phyloP scores from a whole-genome alignment of 768 basidiomycete genomes.

The Mycena metata region DNA sequence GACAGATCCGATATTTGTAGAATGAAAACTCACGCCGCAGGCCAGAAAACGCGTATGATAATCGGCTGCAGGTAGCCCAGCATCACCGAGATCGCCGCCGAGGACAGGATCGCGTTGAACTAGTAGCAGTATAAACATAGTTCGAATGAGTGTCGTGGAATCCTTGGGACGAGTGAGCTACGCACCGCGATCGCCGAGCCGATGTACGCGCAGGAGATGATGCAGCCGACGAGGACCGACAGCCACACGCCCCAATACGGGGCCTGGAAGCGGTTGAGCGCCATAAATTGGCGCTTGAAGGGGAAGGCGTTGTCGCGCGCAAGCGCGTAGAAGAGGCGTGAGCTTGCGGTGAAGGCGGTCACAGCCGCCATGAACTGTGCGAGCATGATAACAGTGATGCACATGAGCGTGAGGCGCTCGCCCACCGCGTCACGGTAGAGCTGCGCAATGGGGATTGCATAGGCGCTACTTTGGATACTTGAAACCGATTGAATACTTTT shows the following conservation, averaged over 20 bases:
- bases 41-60: conserved; percentile 71
- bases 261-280: conserved; percentile 65
- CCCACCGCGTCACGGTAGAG: conserved; percentile 70
- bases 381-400: conserved; percentile 61
- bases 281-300: conserved; percentile 60
- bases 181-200: conserved; percentile 68
- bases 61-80: conserved; percentile 71
- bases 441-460: conserved; percentile 72
- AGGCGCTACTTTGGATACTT: conserved; percentile 62
- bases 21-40: conserved; percentile 54
- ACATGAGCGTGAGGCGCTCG: conserved; percentile 60
- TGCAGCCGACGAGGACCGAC: conserved; percentile 65
- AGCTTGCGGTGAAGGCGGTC: conserved; percentile 71
- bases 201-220: conserved; percentile 71
- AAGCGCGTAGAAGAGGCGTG: conserved; percentile 68
- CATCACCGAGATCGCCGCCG: conserved; percentile 70
- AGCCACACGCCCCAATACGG: conserved; percentile 69
- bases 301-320: conserved; percentile 69
- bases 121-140: conserved; percentile 32
- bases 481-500: conserved; percentile 62
- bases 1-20: not conserved
- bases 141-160: not conserved
- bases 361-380: conserved; percentile 69
- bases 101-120: conserved; percentile 71
- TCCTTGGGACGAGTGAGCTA: not conserved